Percentiles rank a stretch among this genome's conserved stretches.
Conservation (phyloP, 1,139 yeast species). For the Suhomyces choctaworum region DNA sequence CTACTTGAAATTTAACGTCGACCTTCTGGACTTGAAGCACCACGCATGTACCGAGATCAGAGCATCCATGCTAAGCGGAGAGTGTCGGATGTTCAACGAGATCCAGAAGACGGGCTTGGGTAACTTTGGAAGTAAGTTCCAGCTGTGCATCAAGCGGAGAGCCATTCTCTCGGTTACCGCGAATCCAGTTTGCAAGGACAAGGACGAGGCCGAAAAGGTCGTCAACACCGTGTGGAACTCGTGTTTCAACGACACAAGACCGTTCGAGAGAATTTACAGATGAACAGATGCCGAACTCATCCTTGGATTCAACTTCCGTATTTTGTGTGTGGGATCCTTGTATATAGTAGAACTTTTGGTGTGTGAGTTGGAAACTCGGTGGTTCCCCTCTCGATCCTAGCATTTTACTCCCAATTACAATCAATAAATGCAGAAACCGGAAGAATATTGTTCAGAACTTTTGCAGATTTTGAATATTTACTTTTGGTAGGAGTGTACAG, state of each 20-base stretch:
- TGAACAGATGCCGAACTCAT: no score
- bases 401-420: no score
- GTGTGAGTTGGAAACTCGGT: no score
- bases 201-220: conserved; percentile 72
- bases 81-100: conserved; percentile 88
- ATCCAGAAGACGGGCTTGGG: conserved; percentile 64
- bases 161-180: conserved; percentile 83
- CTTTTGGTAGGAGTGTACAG: no score
- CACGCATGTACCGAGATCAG: conserved; percentile 97
- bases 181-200: conserved; percentile 76
- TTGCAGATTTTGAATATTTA: no score
- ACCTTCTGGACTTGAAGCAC: conserved; percentile 80
- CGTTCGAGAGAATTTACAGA: conserved; percentile 88
- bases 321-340: no score
- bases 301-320: no score
- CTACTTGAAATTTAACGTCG: conserved; percentile 80
- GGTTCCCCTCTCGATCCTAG: no score
- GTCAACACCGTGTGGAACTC: conserved; percentile 90
- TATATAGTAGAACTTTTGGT: no score
- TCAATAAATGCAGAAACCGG: no score
- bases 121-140: conserved; percentile 78
- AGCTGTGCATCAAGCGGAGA: conserved; percentile 83
- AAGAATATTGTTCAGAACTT: no score
- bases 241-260: conserved; percentile 93
- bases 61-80: conserved; percentile 92